Evolutionary conservation across 352 stramenopile genomes (phyloP).

Genomic region (Pythium monospermum): DNA sequence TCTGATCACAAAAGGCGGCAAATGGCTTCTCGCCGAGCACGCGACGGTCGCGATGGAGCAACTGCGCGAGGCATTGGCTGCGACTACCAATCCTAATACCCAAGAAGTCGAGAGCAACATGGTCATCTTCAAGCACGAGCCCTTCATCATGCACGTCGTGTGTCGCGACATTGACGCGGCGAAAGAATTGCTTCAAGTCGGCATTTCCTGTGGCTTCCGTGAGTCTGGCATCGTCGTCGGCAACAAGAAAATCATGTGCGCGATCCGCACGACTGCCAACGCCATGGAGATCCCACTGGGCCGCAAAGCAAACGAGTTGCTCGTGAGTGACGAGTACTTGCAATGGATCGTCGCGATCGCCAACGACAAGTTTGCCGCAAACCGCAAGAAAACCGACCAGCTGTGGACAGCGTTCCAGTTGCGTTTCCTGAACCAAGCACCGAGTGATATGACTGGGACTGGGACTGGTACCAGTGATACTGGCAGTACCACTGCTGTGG

Average conservation of each 20-base stretch:
- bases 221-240: constrained; percentile 87
- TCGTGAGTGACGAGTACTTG: constrained; percentile 70
- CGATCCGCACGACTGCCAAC: constrained; percentile 86
- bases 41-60: constrained; percentile 62
- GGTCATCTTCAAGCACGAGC: constrained; percentile 90
- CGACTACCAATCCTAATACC: not conserved
- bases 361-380: constrained; percentile 85
- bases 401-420: constrained; percentile 53
- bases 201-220: constrained; percentile 75
- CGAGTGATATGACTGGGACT: not conserved
- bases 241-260: constrained; percentile 88
- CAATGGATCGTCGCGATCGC: constrained; percentile 68
- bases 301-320: constrained; percentile 32
- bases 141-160: constrained; percentile 91
- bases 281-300: constrained; percentile 85
- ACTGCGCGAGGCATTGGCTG: constrained; percentile 37
- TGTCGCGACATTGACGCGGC: constrained; percentile 75
- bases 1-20: constrained; percentile 86
- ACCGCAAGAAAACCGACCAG: constrained; percentile 65
- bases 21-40: constrained; percentile 86
- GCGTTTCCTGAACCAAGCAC: constrained; percentile 30
- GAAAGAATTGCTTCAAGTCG: constrained; percentile 79
- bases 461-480: not conserved
- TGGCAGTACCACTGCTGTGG: not conserved
- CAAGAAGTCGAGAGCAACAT: constrained; percentile 46